phyloP scores from a whole-genome alignment of 768 basidiomycete genomes.

The Tulasnella calospora region DNA sequence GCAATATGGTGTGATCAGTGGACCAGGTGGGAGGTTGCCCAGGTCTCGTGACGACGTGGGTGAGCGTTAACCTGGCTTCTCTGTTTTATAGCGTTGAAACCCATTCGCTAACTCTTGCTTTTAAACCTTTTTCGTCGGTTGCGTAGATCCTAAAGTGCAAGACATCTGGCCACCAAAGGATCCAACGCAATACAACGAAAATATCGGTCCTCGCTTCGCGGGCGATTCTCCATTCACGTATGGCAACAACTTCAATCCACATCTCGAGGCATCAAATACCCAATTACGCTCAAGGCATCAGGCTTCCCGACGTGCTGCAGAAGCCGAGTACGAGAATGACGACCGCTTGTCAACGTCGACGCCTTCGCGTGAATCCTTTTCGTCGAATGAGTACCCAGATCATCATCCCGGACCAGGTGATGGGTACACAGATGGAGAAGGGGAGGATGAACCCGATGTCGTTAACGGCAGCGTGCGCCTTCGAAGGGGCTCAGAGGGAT shows the following conservation, averaged over 20 bases:
- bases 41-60: constrained; percentile 11
- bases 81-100: constrained; percentile 20
- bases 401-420: constrained; percentile 29
- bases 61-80: neutral
- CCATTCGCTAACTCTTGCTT: constrained; percentile 8
- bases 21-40: constrained; percentile 1
- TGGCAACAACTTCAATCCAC: constrained; percentile 69
- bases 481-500: constrained; percentile 76
- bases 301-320: constrained; percentile 47
- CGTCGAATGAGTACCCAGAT: constrained; percentile 28
- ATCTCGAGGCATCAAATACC: constrained; percentile 57
- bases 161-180: constrained; percentile 72
- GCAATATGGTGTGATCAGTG: constrained; percentile 18
- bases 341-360: constrained; percentile 31
- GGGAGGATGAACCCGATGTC: constrained; percentile 17
- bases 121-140: neutral
- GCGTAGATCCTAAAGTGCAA: constrained; percentile 40
- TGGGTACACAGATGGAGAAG: constrained; percentile 23
- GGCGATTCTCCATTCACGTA: constrained; percentile 76
- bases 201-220: constrained; percentile 41
- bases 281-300: neutral
- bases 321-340: constrained; percentile 35
- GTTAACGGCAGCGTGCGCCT: constrained; percentile 35
- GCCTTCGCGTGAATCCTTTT: constrained; percentile 29
- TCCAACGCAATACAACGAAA: constrained; percentile 38